Conservation (phyloP, 495 filamentous ascomycete species). For the Podospora pseudopauciseta region DNA sequence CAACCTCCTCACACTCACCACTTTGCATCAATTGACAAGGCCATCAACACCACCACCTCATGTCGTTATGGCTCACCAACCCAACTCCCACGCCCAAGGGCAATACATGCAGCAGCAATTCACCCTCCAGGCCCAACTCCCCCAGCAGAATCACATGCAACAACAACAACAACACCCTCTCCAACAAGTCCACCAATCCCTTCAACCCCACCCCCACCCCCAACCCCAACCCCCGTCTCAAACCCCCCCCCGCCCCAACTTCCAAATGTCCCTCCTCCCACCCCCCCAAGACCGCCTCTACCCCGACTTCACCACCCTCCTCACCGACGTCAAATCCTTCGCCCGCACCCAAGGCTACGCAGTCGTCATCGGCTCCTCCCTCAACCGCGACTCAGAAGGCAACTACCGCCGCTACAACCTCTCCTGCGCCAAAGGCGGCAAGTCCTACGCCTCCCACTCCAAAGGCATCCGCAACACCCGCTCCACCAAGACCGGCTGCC, state of each 20-base stretch:
- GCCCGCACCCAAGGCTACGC: slow-evolving; percentile 35
- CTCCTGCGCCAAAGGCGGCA: slow-evolving; percentile 37
- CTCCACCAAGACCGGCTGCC: slow-evolving; percentile 36
- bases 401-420: slow-evolving; percentile 38
- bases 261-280: slow-evolving; percentile 34
- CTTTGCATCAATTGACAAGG: background rate
- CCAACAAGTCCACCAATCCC: slow-evolving; percentile 11
- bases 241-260: slow-evolving; percentile 27
- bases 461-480: slow-evolving; percentile 30
- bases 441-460: slow-evolving; percentile 32
- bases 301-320: slow-evolving; percentile 27
- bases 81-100: slow-evolving; percentile 7
- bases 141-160: slow-evolving; percentile 12
- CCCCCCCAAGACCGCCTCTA: slow-evolving; percentile 36
- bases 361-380: slow-evolving; percentile 31
- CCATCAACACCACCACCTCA: background rate
- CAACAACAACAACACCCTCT: slow-evolving; percentile 17
- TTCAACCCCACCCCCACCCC: slow-evolving; percentile 1
- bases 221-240: slow-evolving; percentile 12
- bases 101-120: slow-evolving; percentile 9
- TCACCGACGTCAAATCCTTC: slow-evolving; percentile 30
- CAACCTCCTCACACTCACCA: background rate
- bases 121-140: slow-evolving; percentile 6
- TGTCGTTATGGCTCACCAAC: background rate
- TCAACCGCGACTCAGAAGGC: slow-evolving; percentile 34